Conservation (phyloP, 1,284 basidiomycete genomes). For the Fereydounia khargensis region DNA sequence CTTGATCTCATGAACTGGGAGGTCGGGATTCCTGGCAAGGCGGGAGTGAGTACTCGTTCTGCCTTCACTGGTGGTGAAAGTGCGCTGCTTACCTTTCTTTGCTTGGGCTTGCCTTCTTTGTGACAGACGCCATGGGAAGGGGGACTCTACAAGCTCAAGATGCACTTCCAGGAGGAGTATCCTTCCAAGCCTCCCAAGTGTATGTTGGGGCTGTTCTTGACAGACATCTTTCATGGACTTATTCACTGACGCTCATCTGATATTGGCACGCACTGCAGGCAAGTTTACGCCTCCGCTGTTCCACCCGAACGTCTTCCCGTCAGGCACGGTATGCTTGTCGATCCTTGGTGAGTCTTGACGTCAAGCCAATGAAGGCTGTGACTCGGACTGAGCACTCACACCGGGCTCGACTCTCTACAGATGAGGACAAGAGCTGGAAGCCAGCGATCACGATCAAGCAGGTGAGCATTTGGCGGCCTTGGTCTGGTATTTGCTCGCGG, state of each 20-base stretch:
- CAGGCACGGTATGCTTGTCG: constrained; percentile 94
- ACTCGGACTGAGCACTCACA: no score
- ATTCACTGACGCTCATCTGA: no score
- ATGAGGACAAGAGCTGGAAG: constrained; percentile 99
- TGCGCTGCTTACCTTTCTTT: not conserved
- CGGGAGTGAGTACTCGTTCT: constrained; percentile 56
- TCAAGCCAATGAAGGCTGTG: no score
- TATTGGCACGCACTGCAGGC: constrained; percentile 69
- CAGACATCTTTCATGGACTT: no score
- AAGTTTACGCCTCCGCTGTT: constrained; percentile 95
- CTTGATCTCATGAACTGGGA: constrained; percentile 98
- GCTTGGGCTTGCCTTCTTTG: not conserved
- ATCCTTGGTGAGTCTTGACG: constrained; percentile 64
- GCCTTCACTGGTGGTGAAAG: not conserved
- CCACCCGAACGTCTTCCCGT: constrained; percentile 98
- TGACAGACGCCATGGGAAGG: constrained; percentile 91
- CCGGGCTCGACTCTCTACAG: constrained; percentile 52
- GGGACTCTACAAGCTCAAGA: constrained; percentile 86
- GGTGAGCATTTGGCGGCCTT: no score
- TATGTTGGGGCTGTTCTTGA: no score
- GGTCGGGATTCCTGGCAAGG: constrained; percentile 66
- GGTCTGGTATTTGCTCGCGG: constrained; percentile 27
- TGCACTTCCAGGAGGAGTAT: constrained; percentile 68
- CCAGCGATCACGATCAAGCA: constrained; percentile 98
- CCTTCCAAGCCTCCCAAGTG: constrained; percentile 95